Evolutionary conservation across 257 asterid species (phyloP).

Genomic region (Rubia yunnanensis): DNA sequence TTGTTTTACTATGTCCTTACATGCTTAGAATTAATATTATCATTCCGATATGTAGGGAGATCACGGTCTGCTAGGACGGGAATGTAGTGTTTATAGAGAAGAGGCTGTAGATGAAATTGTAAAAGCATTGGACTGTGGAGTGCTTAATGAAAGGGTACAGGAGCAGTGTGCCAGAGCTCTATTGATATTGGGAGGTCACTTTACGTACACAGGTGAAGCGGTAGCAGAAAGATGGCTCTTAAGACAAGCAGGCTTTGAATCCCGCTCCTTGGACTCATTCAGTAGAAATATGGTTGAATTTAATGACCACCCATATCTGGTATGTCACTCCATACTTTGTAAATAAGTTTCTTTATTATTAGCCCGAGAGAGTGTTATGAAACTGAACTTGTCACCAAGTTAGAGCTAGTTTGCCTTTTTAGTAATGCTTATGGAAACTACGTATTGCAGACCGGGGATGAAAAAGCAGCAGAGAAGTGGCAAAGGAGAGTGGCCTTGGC

Average conservation of each 20-base stretch:
- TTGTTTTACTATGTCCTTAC: background rate
- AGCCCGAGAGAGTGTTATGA: background rate
- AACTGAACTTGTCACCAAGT: background rate
- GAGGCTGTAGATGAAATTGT: constrained; percentile 63
- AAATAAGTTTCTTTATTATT: background rate
- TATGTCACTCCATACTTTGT: constrained; percentile 12
- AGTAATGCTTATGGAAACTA: background rate
- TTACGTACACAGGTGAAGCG: constrained; percentile 61
- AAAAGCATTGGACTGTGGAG: constrained; percentile 39
- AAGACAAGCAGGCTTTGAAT: constrained; percentile 40
- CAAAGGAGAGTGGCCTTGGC: constrained; percentile 41
- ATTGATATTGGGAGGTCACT: constrained; percentile 57
- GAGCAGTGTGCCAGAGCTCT: constrained; percentile 53
- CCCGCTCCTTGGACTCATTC: constrained; percentile 17
- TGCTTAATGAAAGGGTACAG: constrained; percentile 47
- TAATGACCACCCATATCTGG: constrained; percentile 22
- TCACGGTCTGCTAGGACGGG: constrained; percentile 18
- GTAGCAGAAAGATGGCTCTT: constrained; percentile 51
- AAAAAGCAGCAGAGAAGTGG: constrained; percentile 40
- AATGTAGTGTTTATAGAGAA: constrained; percentile 58
- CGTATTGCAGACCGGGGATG: constrained; percentile 40
- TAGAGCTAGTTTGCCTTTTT: background rate
- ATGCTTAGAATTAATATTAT: background rate
- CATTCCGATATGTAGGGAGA: background rate
- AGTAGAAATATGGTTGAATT: constrained; percentile 12